Base-by-base conservation (phyloP, 225 moss, liverwort and hornwort genomes). In the Neckera pumila region DNA sequence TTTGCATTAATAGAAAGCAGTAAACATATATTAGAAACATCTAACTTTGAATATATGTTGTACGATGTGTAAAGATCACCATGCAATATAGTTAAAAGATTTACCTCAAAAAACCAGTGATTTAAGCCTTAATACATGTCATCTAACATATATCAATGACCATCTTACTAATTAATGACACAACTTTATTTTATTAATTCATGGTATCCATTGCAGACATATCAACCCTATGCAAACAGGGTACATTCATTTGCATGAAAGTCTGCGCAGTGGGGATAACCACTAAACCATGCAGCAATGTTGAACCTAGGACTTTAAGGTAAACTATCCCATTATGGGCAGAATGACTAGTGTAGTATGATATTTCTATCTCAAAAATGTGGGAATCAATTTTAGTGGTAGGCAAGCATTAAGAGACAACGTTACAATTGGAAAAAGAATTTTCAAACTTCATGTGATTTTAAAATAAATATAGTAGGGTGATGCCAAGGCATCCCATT, bases 181-280 rank as follows among this genome's bases (percentile, higher is more conserved):
- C 36, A 83, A 40, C 31, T 57, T 61, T 8, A 51, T 36, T 76
- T 19, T 10, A 30, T 12, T 25, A 23, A 56, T 78, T 74, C 21
- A 1, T 64, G 26, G 30, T 49, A 6, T 66, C 6, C 4, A 30
- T 54, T 87, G 87, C 87, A 93, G 92, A 34, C 91, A 92, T 79
- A 90, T 93, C 84, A 92, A 91, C 12, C 93, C 92, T 14, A 76
- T 90, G 88, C 93, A 93, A 81, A 72, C 28, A 34, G 92, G 93
- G 9, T 93, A 93, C 25, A 93, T 93, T 62, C 92, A 88, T 85
- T 53, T 93, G 6, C 91, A 93, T 16, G 91, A 93, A 90, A 88
- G 89, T 70, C 76, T 93, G 11, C 89, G 58, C 1, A 91, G 87
- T 2, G 93, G 93, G 14, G 90, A 93, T 64, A 93, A 92, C 76